phyloP scores from a whole-genome alignment of 306 rosid species.

The Cicer chorassanicum region DNA sequence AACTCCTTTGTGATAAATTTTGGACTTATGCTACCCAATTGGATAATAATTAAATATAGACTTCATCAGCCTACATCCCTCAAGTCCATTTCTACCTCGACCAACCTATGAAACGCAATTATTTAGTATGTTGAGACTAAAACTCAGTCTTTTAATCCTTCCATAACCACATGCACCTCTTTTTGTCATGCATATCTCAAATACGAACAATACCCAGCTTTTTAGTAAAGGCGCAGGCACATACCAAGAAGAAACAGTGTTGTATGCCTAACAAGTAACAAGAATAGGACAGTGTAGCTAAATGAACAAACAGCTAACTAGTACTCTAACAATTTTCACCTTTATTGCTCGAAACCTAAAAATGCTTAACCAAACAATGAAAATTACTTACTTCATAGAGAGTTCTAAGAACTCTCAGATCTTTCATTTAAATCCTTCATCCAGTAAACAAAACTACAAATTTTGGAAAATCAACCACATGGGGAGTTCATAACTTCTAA shows the following conservation, averaged over 20 bases:
- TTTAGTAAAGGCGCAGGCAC: constrained; percentile 18
- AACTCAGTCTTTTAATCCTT: neutral
- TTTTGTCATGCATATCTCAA: neutral
- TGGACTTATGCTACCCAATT: neutral
- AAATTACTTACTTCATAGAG: neutral
- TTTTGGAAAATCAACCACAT: neutral
- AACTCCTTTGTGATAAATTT: neutral
- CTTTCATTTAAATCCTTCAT: constrained; percentile 10
- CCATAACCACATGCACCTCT: neutral
- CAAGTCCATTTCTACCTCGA: neutral
- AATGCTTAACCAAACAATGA: neutral
- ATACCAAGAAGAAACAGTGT: constrained; percentile 5
- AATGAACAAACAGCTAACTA: constrained; percentile 13
- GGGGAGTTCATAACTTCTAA: constrained; percentile 6
- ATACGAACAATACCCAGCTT: neutral
- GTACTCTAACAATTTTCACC: constrained; percentile 2
- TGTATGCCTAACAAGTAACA: neutral
- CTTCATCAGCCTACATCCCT: neutral
- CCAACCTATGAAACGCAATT: neutral
- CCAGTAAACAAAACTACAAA: neutral
- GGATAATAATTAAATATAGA: neutral
- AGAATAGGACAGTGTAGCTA: constrained; percentile 18
- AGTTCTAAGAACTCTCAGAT: constrained; percentile 1
- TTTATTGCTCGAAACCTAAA: neutral
- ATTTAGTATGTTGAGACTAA: neutral